Base-by-base conservation (phyloP, 352 stramenopile species). In the Pilasporangium apinafurcum region DNA sequence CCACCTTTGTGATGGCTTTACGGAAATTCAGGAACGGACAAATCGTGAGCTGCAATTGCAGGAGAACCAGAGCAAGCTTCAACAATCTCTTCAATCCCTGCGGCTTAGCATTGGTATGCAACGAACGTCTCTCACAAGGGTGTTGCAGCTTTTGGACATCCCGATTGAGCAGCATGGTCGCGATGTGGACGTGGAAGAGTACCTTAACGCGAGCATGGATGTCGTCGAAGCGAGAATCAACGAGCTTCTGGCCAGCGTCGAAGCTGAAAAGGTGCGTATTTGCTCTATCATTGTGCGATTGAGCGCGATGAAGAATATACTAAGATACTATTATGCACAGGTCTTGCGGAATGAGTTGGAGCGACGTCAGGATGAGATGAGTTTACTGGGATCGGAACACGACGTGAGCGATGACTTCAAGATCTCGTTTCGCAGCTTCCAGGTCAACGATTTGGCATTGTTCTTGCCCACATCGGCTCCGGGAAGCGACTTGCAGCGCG, bases 381-480 rank as follows among this genome's bases (percentile, higher is more conserved):
- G 62, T 37, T 52, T 84, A 30, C 62, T 83, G 33, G 64, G 71
- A 44, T 74, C 75, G 10, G 72, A 84, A 48, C 67, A 83, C 31
- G 62, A 76, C 35, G 37, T 63, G 31, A 59, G 53, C 48, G 66
- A 84, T 45, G 84, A 65, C 36, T 90, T 85, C 44, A 94, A 92
- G 56, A 94, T 94, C 33, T 91, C 83, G 12, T 94, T 92, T 48
- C 78, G 74, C 9, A 83, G 70, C 44, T 94, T 94, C 49, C 66
- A 64, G 28, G 74, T 83, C 36, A 86, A 89, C 51, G 83, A 94
- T 36, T 29, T 94, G 41, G 83, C 83, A 32, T 57, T 94, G 3
- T 94, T 94, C 40, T 58, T 94, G 30, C 83, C 83, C 0, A 94
- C 80, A 4, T 94, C 81, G 8, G 80, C 77, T 9, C 83, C 83